Percentiles rank a stretch among this genome's conserved stretches.
Evolutionary conservation across 805 yeast genomes (phyloP).

Genomic region (Yarrowia sp.): DNA sequence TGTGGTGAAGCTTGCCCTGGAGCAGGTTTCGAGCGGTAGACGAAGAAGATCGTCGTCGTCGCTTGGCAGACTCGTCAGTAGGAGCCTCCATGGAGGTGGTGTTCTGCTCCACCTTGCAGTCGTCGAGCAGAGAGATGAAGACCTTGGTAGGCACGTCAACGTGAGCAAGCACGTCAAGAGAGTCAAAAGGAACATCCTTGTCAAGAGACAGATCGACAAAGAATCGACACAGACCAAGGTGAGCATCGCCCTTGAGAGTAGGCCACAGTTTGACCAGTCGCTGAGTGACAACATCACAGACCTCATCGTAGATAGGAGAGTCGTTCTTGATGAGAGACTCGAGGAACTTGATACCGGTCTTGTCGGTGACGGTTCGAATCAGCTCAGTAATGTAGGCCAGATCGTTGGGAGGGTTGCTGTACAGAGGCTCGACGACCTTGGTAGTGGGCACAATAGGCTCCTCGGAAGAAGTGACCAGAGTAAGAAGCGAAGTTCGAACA

Average conservation of each 20-base stretch:
- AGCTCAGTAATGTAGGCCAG: constrained; percentile 24
- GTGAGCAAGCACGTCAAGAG: constrained; percentile 55
- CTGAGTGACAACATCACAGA: constrained; percentile 56
- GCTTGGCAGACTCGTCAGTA: constrained; percentile 64
- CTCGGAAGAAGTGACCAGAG: constrained; percentile 51
- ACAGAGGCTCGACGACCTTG: constrained; percentile 44
- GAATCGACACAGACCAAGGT: constrained; percentile 63
- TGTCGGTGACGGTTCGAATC: constrained; percentile 60
- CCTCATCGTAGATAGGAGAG: constrained; percentile 38
- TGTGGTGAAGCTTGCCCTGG: constrained; percentile 67
- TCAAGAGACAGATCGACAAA: constrained; percentile 63
- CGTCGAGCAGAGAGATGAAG: constrained; percentile 65
- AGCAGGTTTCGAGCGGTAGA: constrained; percentile 62
- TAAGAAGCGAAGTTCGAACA: constrained; percentile 41
- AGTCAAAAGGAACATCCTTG: constrained; percentile 56
- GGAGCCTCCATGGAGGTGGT: constrained; percentile 49
- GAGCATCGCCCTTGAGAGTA: constrained; percentile 62
- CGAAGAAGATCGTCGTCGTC: constrained; percentile 70
- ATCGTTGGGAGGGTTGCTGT: constrained; percentile 25
- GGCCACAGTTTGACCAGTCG: constrained; percentile 65
- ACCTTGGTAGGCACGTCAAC: constrained; percentile 65
- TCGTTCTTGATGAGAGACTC: constrained; percentile 58
- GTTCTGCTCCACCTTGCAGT: constrained; percentile 61
- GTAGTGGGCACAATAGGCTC: constrained; percentile 45
- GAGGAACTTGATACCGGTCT: constrained; percentile 68